Base-by-base conservation (phyloP, 2,329 filamentous ascomycete genomes). In the Diplodia corticola region DNA sequence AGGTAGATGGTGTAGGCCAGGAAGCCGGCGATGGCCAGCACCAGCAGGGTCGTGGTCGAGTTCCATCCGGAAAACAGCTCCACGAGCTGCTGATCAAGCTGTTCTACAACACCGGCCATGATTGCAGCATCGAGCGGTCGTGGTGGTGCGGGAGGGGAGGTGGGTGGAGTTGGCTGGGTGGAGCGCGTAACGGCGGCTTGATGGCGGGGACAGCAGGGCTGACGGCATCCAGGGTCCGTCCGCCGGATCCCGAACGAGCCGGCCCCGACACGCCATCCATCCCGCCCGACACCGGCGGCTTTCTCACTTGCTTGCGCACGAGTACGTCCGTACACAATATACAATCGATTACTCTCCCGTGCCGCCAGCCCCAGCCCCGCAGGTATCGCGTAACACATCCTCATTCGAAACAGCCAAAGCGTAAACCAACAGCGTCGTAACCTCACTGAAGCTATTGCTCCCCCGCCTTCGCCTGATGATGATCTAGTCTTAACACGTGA, bases 61-160 rank as follows among this genome's bases (percentile, higher is more conserved):
- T 95, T 92, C 93, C 93, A 97, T 78, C 91, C 89, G 44, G 88
- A 85, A 65, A 96, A 81, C 63, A 94, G 79, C 68, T 85, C 83
- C 61, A 88, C 87, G 69, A 96, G 80, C 74, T 86, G 82, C 71
- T 87, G 83, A 80, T 97, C 93, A 71, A 96, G 81, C 78, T 86
- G 85, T 73, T 88, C 83, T 74, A 92, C 77, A 54, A 88, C 64
- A 30, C 74, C 74, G 6, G 77, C 71, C 80, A 82, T 82, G 57
- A 49, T 70, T 69, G 69, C 44, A 67, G 35, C 60, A 63, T 65
- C 54, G 54, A 65, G 59, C 12, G 26, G 20, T 22, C 26, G 80
- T 22, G 49, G 50, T 55, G 17, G 17, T 37, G n/a, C 13, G n/a
- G 28, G 17, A 20, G 28, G 24, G 15, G 26, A 20, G 60, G 48